Conservation (phyloP, 768 basidiomycete genomes). For the Tulasnella sp. region DNA sequence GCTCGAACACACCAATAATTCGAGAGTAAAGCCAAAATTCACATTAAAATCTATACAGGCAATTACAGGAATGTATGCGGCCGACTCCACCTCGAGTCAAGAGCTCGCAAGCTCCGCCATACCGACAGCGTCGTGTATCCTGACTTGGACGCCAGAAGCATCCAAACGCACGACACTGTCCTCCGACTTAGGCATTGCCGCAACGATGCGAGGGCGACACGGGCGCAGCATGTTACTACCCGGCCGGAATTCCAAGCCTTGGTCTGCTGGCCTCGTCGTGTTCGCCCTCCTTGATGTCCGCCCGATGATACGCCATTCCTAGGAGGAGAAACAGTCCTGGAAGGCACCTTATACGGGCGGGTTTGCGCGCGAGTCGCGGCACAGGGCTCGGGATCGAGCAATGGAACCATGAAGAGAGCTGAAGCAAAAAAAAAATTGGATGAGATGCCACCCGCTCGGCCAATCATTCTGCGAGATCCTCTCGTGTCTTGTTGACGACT, state of each 20-base stretch:
- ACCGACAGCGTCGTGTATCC: neutral
- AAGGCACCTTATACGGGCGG: conserved; percentile 21
- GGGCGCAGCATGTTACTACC: neutral
- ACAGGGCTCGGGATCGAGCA: neutral
- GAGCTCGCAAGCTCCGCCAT: neutral
- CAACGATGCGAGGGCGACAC: neutral
- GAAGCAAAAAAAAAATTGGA: too few relatives aligned
- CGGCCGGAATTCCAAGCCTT: neutral
- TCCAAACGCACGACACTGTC: neutral
- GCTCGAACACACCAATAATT: neutral
- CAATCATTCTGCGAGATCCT: neutral
- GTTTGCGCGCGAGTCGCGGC: neutral
- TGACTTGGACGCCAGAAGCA: neutral
- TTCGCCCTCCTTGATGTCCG: conserved; percentile 9
- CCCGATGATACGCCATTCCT: conserved; percentile 19
- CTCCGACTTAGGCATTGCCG: neutral
- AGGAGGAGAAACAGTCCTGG: conserved; percentile 5
- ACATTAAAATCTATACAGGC: neutral
- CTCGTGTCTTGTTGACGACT: neutral
- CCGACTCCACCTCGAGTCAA: neutral
- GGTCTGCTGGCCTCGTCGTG: neutral
- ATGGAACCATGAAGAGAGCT: neutral
- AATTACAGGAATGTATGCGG: neutral
- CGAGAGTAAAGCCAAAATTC: neutral
- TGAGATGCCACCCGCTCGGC: neutral